Evolutionary conservation across 805 yeast species (phyloP).

Genomic region (Sugiyamaella floridensis): DNA sequence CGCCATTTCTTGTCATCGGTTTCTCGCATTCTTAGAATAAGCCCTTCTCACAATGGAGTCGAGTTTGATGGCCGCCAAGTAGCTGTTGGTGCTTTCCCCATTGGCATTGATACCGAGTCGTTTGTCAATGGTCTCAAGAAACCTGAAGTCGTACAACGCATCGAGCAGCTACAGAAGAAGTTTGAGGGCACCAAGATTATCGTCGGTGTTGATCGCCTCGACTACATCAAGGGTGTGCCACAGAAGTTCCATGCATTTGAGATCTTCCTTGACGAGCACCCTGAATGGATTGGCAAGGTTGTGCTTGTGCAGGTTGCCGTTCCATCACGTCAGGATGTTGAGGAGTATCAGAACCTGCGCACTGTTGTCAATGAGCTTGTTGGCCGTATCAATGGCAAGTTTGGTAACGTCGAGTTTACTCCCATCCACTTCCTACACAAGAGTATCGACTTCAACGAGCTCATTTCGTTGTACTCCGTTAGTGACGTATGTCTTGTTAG

Average conservation of each 20-base stretch:
- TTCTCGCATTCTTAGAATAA: constrained; percentile 70
- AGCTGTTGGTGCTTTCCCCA: constrained; percentile 95
- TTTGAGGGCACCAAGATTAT: constrained; percentile 75
- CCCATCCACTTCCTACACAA: constrained; percentile 97
- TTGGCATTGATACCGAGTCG: constrained; percentile 93
- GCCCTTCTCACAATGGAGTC: constrained; percentile 87
- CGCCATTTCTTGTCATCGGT: constrained; percentile 91
- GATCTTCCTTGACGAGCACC: constrained; percentile 83
- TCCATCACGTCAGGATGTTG: constrained; percentile 96
- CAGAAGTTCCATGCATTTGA: constrained; percentile 96
- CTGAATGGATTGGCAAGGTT: constrained; percentile 97
- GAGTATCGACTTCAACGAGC: constrained; percentile 82
- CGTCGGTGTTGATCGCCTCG: constrained; percentile 94
- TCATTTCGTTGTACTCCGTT: constrained; percentile 76
- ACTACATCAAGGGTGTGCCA: constrained; percentile 96
- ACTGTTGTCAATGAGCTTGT: constrained; percentile 94
- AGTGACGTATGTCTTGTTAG: constrained; percentile 90
- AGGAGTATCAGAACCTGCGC: constrained; percentile 89
- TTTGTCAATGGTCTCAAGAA: constrained; percentile 72
- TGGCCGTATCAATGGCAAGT: constrained; percentile 92
- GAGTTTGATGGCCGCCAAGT: constrained; percentile 65
- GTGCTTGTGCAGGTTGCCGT: constrained; percentile 95
- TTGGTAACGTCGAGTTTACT: constrained; percentile 94
- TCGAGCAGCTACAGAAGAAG: constrained; percentile 54
- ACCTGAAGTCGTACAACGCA: constrained; percentile 56